Evolutionary conservation across 108 stramenopile species (phyloP).

Genomic region (Fragilariopsis cylindrus): DNA sequence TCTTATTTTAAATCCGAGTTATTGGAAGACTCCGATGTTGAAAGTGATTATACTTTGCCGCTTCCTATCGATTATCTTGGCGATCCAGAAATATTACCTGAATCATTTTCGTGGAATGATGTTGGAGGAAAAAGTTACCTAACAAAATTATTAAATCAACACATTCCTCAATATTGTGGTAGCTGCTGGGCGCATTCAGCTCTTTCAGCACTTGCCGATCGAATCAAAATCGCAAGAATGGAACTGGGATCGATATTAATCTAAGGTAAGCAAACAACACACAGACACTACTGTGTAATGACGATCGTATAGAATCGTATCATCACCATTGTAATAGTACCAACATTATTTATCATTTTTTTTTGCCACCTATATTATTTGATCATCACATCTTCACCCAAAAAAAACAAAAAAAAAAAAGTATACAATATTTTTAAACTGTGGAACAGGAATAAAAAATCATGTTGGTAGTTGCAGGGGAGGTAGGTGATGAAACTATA

Average conservation of each 20-base stretch:
- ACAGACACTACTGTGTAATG: too few relatives aligned
- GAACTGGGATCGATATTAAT: conserved; percentile 56
- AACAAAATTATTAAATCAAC: conserved; percentile 87
- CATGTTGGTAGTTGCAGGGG: conserved; percentile 74
- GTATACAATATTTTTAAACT: conserved; percentile 85
- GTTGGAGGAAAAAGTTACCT: conserved; percentile 77
- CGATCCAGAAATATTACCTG: conserved; percentile 45
- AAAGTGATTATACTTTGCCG: conserved; percentile 26
- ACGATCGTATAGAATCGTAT: too few relatives aligned
- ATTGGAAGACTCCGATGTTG: background rate
- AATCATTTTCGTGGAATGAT: conserved; percentile 77
- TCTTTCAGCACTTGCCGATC: conserved; percentile 79
- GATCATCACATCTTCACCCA: conserved; percentile 48
- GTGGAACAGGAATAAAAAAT: conserved; percentile 32
- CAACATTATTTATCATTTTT: conserved; percentile 63
- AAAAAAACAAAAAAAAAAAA: too few relatives aligned
- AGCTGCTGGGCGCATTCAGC: conserved; percentile 90
- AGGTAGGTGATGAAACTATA: conserved; percentile 74
- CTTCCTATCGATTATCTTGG: conserved; percentile 40
- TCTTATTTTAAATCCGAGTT: background rate
- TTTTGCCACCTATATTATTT: conserved; percentile 28
- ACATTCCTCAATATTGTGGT: conserved; percentile 83
- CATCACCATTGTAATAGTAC: conserved; percentile 1
- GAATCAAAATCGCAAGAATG: conserved; percentile 92
- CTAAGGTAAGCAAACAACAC: background rate